Evolutionary conservation across 208 protist genomes (phyloP).

Genomic region (Strigomonas culicis): DNA sequence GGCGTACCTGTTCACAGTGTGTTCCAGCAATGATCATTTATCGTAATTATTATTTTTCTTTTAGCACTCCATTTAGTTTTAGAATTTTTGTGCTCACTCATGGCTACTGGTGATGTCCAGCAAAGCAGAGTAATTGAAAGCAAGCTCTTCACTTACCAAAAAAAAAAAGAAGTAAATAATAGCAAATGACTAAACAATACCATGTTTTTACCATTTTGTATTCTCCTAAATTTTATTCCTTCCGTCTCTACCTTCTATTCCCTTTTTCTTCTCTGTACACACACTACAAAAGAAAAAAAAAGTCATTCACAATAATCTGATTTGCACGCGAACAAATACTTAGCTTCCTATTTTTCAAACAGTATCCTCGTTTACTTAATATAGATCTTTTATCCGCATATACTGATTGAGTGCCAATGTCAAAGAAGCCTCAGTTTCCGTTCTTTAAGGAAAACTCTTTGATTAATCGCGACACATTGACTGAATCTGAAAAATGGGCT

Average conservation of each 20-base stretch:
- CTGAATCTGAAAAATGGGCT: constrained; percentile 76
- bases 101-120: too few species aligned
- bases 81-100: too few species aligned
- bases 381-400: not conserved
- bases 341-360: not conserved
- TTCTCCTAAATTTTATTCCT: not conserved
- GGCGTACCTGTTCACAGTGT: not conserved
- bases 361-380: not conserved
- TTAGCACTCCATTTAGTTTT: too few species aligned
- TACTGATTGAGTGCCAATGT: not conserved
- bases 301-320: too few species aligned
- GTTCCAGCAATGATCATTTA: not conserved
- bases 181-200: not conserved
- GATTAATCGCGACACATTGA: constrained; percentile 50
- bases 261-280: constrained; percentile 14
- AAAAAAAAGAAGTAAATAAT: too few species aligned
- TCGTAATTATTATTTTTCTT: too few species aligned
- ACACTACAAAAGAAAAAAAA: too few species aligned
- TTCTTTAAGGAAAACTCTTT: constrained; percentile 11
- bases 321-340: too few species aligned
- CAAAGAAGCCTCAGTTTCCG: not conserved
- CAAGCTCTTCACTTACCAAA: too few species aligned
- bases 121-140: constrained; percentile 1
- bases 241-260: not conserved
- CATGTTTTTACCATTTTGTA: too few species aligned